Evolutionary conservation across 169 alveolate genomes (phyloP).

Genomic region (Plasmodium relictum): DNA sequence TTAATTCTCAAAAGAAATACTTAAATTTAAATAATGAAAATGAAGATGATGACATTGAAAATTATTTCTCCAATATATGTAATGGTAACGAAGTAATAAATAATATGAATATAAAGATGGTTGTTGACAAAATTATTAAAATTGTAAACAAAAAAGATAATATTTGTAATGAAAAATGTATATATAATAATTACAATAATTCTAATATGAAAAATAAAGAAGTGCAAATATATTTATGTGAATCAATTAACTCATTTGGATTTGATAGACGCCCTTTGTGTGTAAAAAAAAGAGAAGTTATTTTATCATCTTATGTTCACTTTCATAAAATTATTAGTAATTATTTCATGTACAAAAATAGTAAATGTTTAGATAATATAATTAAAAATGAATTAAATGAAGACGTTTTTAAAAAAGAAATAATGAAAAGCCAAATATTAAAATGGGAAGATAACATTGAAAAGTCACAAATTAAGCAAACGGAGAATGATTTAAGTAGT

Average conservation of each 20-base stretch:
- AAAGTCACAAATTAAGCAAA: not conserved
- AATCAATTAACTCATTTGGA: constrained; percentile 47
- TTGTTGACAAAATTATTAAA: constrained; percentile 40
- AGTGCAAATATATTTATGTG: constrained; percentile 62
- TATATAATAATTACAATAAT: constrained; percentile 25
- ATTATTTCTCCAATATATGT: constrained; percentile 55
- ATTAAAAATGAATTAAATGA: constrained; percentile 18
- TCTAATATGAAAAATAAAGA: constrained; percentile 30
- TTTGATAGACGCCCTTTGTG: constrained; percentile 57
- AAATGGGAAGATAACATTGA: not conserved
- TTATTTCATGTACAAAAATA: not conserved
- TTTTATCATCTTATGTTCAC: constrained; percentile 59
- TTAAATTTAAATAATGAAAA: not conserved
- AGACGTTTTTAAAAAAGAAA: constrained; percentile 32
- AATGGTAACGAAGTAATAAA: constrained; percentile 63
- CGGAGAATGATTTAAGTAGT: not conserved
- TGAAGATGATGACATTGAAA: constrained; percentile 24
- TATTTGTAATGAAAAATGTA: constrained; percentile 53
- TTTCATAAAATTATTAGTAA: constrained; percentile 39
- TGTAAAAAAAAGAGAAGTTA: constrained; percentile 54
- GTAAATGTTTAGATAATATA: not conserved
- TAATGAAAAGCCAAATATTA: constrained; percentile 15
- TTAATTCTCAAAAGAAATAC: not conserved
- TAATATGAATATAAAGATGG: constrained; percentile 67
- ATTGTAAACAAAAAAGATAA: constrained; percentile 53